Evolutionary conservation across 2,329 filamentous ascomycete species (phyloP).

Genomic region (Cladosporium sp.): DNA sequence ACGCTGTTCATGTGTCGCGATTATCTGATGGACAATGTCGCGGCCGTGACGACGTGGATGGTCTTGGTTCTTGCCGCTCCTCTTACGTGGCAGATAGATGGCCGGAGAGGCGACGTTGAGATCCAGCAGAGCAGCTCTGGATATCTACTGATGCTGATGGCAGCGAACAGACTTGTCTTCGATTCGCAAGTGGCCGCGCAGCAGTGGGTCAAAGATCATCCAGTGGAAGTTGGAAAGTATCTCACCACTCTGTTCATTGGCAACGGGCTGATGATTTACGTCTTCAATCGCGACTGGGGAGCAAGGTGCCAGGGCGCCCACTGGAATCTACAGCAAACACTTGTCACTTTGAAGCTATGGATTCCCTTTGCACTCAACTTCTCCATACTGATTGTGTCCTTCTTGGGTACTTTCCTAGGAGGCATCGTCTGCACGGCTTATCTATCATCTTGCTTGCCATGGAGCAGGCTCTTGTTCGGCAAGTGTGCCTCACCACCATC

Average conservation of each 20-base stretch:
- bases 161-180: background rate
- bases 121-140: background rate
- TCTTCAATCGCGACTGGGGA: background rate
- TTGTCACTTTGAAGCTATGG: background rate
- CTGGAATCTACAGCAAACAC: background rate
- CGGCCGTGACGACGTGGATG: too few relatives aligned
- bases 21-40: background rate
- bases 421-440: background rate
- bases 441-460: background rate
- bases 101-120: background rate
- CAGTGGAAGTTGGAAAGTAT: background rate
- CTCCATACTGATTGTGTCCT: background rate
- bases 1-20: background rate
- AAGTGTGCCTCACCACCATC: background rate
- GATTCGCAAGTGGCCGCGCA: background rate
- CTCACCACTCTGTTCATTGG: background rate
- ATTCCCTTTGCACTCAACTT: background rate
- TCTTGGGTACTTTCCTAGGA: background rate
- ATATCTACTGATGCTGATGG: background rate
- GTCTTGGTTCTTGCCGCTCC: background rate
- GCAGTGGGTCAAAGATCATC: background rate
- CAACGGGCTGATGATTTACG: background rate
- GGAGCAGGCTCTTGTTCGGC: background rate
- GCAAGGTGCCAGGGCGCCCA: too few relatives aligned
- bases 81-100: background rate